A percentile compares a stretch with the other conserved stretches of the same genome.
phyloP scores from a whole-genome alignment of 2,329 filamentous ascomycete genomes.

The Cercospora nicotianae region DNA sequence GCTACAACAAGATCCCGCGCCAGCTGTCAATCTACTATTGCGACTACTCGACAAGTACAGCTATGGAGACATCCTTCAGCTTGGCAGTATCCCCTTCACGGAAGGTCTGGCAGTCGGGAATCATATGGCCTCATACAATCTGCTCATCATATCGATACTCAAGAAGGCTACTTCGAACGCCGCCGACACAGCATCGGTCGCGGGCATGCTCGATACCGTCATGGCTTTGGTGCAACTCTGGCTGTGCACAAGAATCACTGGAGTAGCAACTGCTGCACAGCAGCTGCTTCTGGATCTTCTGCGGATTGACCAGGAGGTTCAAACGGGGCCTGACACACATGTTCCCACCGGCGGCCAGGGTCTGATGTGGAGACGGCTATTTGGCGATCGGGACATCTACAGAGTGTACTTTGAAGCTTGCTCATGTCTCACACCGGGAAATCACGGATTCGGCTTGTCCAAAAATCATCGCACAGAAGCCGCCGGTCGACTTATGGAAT shows the following conservation, averaged over 20 bases:
- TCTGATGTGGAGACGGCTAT: constrained; percentile 62
- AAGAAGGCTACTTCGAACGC: constrained; percentile 55
- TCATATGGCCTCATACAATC: constrained; percentile 52
- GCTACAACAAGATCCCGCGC: constrained; percentile 59
- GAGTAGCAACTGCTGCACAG: constrained; percentile 56
- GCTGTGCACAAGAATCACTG: constrained; percentile 58
- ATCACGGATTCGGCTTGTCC: constrained; percentile 43
- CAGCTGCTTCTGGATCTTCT: constrained; percentile 56
- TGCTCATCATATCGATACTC: constrained; percentile 57
- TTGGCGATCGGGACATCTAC: constrained; percentile 61
- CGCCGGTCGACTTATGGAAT: constrained; percentile 60
- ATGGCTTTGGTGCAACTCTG: constrained; percentile 58
- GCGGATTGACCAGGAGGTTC: constrained; percentile 48
- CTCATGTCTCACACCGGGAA: constrained; percentile 42
- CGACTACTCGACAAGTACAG: constrained; percentile 52
- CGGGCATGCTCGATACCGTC: constrained; percentile 57
- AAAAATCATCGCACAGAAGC: constrained; percentile 59
- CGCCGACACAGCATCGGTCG: constrained; percentile 59
- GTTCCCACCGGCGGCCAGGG: constrained; percentile 46
- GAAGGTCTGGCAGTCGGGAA: constrained; percentile 54
- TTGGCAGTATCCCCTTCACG: constrained; percentile 47
- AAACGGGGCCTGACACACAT: constrained; percentile 25
- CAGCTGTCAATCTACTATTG: constrained; percentile 54
- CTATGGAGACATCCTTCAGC: constrained; percentile 50
- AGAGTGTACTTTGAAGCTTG: constrained; percentile 57